Percentiles rank a stretch among this genome's conserved stretches.
Conservation (phyloP, 306 rosid genomes). For the Erythrophleum fordii region DNA sequence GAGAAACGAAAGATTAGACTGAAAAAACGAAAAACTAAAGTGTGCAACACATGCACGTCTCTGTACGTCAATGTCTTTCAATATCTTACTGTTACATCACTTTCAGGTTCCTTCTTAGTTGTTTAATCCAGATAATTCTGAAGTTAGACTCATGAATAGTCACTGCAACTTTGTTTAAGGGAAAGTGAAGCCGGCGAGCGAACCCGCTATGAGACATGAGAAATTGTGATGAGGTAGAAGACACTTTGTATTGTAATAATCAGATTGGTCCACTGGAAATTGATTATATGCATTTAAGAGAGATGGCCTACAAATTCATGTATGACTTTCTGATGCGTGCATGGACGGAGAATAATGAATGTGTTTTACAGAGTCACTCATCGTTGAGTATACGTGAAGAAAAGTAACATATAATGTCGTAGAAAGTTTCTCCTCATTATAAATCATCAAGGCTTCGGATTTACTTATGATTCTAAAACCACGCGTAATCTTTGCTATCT, state of each 20-base stretch:
- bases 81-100: background rate
- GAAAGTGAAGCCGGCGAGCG: slow-evolving; percentile 18
- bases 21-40: background rate
- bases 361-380: slow-evolving; percentile 28
- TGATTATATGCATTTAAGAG: background rate
- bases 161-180: background rate
- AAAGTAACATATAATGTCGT: slow-evolving; percentile 38
- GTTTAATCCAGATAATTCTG: background rate
- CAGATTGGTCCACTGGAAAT: slow-evolving; percentile 9
- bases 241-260: background rate
- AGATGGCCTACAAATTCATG: background rate
- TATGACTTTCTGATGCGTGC: slow-evolving; percentile 23
- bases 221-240: background rate
- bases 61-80: background rate
- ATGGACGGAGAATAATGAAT: slow-evolving; percentile 40
- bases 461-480: slow-evolving; percentile 42
- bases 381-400: slow-evolving; percentile 58
- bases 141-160: background rate
- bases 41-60: background rate
- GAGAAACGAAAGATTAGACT: background rate
- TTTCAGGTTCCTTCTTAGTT: background rate
- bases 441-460: slow-evolving; percentile 36
- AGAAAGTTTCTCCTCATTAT: slow-evolving; percentile 33
- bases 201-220: slow-evolving; percentile 9
- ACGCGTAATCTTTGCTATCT: slow-evolving; percentile 54